Base-by-base conservation (phyloP, 495 filamentous ascomycete species). In the Friedmanniomyces endolithicus region DNA sequence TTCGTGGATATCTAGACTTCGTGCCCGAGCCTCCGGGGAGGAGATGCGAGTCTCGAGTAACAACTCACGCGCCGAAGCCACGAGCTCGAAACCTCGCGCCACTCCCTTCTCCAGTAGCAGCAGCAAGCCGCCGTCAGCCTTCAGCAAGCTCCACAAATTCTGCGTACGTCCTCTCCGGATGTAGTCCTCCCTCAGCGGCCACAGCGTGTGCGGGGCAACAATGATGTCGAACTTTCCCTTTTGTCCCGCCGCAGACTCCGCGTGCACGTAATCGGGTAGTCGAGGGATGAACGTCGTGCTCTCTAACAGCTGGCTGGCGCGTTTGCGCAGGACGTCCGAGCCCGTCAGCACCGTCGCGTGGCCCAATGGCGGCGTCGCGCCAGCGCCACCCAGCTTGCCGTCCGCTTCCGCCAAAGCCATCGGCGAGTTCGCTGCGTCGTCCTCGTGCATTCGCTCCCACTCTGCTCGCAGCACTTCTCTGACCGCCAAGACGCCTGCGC, bases 231-330 rank as follows among this genome's bases (percentile, higher is more conserved):
- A 72, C 65, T 95, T 95, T 48, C 84, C 78, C 2, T 76, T 78
- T 47, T 76, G 69, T 0, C 71, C 59, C 6, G 68, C 65, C 39
- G 76, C 9, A 9, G 27, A 68, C 11, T 70, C 63, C 11, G 69
- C 60, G 58, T 90, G 86, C n/a, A 88, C 59, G 60, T 89, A 88
- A 62, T 98, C 88, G n/a, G 92, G 92, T 25, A 97, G 72, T 1
- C 89, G 85, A 11, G 92, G 92, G 23, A 98, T 75, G 65, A 98
- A 97, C 0, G 82, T 88, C 0, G 92, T 96, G 63, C 96, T 84
- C 14, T 92, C 79, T 11, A 98, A 75, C 55, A 96, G 77, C 29
- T 69, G 70, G 51, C 87, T 85, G 16, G 86, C 76, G 17, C 89
- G 84, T 22, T 86, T 71, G n/a, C 87, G 82, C 33, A 98, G 75